These are phyloP conservation scores for Zasmidium citrigriseum DNA, from an alignment of 2,329 filamentous ascomycete genomes.

Conservation along the genomic window DNA sequence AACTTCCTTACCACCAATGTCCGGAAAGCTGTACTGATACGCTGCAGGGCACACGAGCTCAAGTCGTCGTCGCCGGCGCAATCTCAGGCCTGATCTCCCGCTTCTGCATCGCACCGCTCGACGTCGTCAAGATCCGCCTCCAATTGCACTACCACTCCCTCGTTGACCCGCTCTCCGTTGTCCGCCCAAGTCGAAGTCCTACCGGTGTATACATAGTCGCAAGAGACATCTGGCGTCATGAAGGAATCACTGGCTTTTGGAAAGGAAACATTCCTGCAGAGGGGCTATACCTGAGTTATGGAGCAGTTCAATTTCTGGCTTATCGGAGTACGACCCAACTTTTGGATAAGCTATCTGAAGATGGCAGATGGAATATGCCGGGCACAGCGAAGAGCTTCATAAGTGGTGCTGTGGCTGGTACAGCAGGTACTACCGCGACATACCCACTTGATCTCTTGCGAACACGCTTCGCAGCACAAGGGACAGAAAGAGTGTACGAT, in stretches of 20 bases:
- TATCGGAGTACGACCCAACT: slow-evolving; percentile 75
- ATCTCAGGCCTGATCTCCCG: slow-evolving; percentile 84
- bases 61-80: slow-evolving; percentile 67
- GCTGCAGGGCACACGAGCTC: slow-evolving; percentile 62
- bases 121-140: slow-evolving; percentile 96
- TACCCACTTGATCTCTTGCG: slow-evolving; percentile 93
- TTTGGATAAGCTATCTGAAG: slow-evolving; percentile 56
- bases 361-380: slow-evolving; percentile 58
- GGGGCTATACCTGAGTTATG: slow-evolving; percentile 89
- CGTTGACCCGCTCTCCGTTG: slow-evolving; percentile 64
- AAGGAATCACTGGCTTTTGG: slow-evolving; percentile 86
- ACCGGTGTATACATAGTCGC: slow-evolving; percentile 29
- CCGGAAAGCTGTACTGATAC: slow-evolving; percentile 11
- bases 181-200: slow-evolving; percentile 15
- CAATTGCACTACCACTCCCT: slow-evolving; percentile 89
- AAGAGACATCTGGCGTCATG: slow-evolving; percentile 72
- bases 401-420: slow-evolving; percentile 79
- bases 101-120: slow-evolving; percentile 91
- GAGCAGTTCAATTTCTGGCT: slow-evolving; percentile 82
- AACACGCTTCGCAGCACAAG: slow-evolving; percentile 96
- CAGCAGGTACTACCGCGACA: slow-evolving; percentile 75
- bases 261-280: slow-evolving; percentile 98
- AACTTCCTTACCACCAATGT: neutral
- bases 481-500: slow-evolving; percentile 73
- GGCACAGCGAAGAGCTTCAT: slow-evolving; percentile 76